phyloP scores from a whole-genome alignment of 305 asterid genomes.

The Ruellia speciosa region DNA sequence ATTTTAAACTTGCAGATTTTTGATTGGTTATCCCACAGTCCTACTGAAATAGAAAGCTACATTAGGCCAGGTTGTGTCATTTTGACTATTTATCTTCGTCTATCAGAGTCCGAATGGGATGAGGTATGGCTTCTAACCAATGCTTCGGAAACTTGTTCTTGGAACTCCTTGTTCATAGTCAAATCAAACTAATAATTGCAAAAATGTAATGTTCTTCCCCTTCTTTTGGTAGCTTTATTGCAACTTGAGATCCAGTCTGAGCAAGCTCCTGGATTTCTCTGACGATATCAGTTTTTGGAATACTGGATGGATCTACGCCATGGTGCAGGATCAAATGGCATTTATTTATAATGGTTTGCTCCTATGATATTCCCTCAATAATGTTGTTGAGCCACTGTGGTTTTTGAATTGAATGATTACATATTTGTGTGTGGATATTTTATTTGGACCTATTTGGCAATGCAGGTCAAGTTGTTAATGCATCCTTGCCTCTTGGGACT shows the following conservation, averaged over 20 bases:
- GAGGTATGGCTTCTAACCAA: slow-evolving; percentile 42
- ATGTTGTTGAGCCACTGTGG: slow-evolving; percentile 11
- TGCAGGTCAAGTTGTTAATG: slow-evolving; percentile 61
- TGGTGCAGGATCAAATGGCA: slow-evolving; percentile 69
- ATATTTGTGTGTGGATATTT: slow-evolving; percentile 14
- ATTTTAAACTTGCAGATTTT: slow-evolving; percentile 52
- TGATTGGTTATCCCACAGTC: slow-evolving; percentile 80
- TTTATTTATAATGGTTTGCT: slow-evolving; percentile 49
- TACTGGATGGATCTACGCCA: slow-evolving; percentile 65
- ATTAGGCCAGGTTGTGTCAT: slow-evolving; percentile 76
- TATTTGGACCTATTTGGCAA: slow-evolving; percentile 20
- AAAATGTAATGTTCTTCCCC: slow-evolving; percentile 17
- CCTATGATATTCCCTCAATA: slow-evolving; percentile 14
- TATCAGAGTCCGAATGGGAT: slow-evolving; percentile 61
- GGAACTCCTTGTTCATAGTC: background rate
- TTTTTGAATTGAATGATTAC: slow-evolving; percentile 16
- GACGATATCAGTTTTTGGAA: slow-evolving; percentile 59
- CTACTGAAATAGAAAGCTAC: slow-evolving; percentile 79
- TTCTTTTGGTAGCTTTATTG: slow-evolving; percentile 43
- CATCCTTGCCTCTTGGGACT: slow-evolving; percentile 43
- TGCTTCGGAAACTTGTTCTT: slow-evolving; percentile 6
- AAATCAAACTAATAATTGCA: background rate
- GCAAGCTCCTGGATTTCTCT: slow-evolving; percentile 51
- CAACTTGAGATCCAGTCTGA: slow-evolving; percentile 59
- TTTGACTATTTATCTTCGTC: slow-evolving; percentile 63